Conservation (phyloP, 2,329 filamentous ascomycete species). For the Thelonectria blattea region DNA sequence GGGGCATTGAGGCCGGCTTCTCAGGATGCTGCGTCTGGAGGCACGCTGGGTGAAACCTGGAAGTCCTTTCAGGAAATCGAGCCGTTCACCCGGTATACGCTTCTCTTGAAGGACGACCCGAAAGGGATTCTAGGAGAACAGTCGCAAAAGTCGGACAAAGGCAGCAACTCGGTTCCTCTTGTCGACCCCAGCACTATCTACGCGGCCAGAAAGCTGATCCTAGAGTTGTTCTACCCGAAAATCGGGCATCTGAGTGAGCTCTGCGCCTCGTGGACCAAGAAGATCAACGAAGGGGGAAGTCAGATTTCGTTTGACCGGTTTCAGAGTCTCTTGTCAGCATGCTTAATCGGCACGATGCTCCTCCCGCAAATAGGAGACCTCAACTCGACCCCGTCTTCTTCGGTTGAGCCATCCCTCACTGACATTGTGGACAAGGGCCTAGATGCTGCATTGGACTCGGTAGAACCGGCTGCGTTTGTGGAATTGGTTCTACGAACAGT, state of each 20-base stretch:
- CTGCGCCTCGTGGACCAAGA: conserved; percentile 55
- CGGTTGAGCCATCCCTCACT: conserved; percentile 53
- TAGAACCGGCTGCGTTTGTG: conserved; percentile 54
- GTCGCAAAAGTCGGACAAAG: conserved; percentile 10
- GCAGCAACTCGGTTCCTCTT: conserved; percentile 24
- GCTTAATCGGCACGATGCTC: conserved; percentile 53
- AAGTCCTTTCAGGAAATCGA: conserved; percentile 51
- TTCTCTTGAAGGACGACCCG: conserved; percentile 53
- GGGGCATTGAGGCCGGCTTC: conserved; percentile 40
- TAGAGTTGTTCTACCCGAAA: conserved; percentile 62
- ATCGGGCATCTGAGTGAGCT: conserved; percentile 55
- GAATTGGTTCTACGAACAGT: conserved; percentile 54
- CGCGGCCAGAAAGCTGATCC: conserved; percentile 56
- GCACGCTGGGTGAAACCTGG: conserved; percentile 56
- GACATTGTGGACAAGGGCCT: conserved; percentile 50
- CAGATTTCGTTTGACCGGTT: conserved; percentile 60
- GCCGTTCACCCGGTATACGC: conserved; percentile 58
- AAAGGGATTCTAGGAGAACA: background rate
- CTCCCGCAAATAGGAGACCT: conserved; percentile 54
- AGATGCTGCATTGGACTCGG: conserved; percentile 47
- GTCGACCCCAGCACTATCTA: conserved; percentile 44
- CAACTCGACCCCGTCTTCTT: conserved; percentile 55
- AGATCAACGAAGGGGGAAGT: conserved; percentile 50
- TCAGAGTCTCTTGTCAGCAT: conserved; percentile 58
- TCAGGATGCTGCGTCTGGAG: conserved; percentile 51